Base-by-base conservation (phyloP, 2,329 filamentous ascomycete species). In the Coniochaeta ligniaria region DNA sequence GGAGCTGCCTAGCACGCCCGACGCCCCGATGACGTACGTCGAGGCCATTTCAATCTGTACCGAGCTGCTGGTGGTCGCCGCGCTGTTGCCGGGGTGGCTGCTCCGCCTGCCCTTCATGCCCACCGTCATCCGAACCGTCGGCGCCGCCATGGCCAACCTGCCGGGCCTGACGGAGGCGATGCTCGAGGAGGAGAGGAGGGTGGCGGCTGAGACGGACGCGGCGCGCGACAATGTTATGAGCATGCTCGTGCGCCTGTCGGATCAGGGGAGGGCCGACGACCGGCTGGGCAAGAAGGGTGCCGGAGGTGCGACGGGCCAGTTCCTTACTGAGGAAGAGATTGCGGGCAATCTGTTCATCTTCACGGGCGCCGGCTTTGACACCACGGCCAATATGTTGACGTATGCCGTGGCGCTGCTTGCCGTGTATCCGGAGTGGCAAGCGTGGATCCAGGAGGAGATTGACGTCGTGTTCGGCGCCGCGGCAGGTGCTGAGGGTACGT, bases 391-490 rank as follows among this genome's bases (percentile, higher is more conserved):
- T 58, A 79, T 78, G 0, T 72, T 84, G 54, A 73, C 76, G 0
- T 84, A 78, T 63, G 75, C 78, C 2, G 65, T 83, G n/a, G 72
- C 74, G 1, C 67, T 81, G 5, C 71, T 84, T 0, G 75, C 79
- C 1, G 67, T 73, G 1, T 70, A 80, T 61, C 78, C 79, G 0
- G 66, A 79, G 58, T 78, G 77, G 70, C 82, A 85, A 67, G 73
- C 75, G 3, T 84, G 82, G 80, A 65, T 84, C 3, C 69, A 70
- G 9, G 79, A 79, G 59, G 83, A 85, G 64, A 70, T 83, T 38
- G 69, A 75, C 54, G 54, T 65, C 1, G 67, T 81, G 7, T 33
- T 76, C 5, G 4, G 59, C 58, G 24, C 61, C 41, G 63, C 64
- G 2, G 57, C 66, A 6, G 60, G 63, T 6, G 65, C 68, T 3